phyloP scores from a whole-genome alignment of 768 basidiomycete species.

The Boletus reticuloceps region DNA sequence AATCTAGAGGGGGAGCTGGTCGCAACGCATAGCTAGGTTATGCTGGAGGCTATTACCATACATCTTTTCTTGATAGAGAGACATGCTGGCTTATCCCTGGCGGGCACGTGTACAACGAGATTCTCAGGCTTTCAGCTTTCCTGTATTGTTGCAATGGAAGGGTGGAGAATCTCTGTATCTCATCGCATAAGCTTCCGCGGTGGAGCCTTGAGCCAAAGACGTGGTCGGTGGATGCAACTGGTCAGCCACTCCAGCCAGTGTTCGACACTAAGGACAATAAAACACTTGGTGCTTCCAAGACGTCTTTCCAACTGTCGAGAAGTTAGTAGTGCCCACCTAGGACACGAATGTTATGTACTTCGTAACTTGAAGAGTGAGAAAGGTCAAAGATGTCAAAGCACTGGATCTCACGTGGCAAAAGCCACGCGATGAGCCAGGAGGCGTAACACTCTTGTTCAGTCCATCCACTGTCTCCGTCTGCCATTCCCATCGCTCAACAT shows the following conservation, averaged over 20 bases:
- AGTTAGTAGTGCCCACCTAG: not conserved
- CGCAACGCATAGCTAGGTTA: no score
- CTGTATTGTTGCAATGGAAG: slow-evolving; percentile 23
- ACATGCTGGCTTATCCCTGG: slow-evolving; percentile 3
- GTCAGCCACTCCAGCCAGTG: not conserved
- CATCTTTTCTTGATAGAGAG: slow-evolving; percentile 2
- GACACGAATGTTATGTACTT: no score
- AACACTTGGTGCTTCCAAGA: no score
- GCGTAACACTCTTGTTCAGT: slow-evolving; percentile 34
- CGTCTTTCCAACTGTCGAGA: not conserved
- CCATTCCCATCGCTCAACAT: slow-evolving; percentile 27
- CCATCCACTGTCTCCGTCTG: slow-evolving; percentile 30
- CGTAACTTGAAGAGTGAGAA: no score
- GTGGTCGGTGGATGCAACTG: slow-evolving; percentile 11
- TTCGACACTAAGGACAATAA: not conserved
- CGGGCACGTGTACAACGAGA: slow-evolving; percentile 18
- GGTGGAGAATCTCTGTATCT: slow-evolving; percentile 23
- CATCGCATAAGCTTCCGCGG: slow-evolving; percentile 14
- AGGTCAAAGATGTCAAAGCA: not conserved
- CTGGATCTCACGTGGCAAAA: slow-evolving; percentile 28
- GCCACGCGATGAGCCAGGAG: slow-evolving; percentile 31
- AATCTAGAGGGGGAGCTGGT: not conserved
- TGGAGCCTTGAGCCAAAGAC: slow-evolving; percentile 18
- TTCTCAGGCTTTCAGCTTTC: slow-evolving; percentile 13
- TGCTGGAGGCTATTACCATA: not conserved